Base-by-base conservation (phyloP, 768 basidiomycete genomes). In the Strobilomyces confusus region DNA sequence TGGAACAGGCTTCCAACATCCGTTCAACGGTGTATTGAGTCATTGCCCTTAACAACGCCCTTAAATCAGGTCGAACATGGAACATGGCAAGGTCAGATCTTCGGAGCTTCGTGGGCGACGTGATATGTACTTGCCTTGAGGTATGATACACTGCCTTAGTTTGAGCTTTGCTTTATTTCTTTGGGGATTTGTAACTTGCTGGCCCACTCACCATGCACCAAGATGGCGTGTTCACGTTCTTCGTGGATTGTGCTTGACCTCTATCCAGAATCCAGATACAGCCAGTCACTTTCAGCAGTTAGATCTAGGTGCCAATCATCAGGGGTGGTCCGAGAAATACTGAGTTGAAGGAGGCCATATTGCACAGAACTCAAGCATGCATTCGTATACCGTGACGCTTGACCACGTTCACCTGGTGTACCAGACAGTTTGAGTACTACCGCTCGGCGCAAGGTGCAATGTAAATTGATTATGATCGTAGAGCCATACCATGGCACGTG, bases 81-180 rank as follows among this genome's bases (percentile, higher is more conserved):
- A n/a, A 34, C 33, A n/a, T 23, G 14, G 45, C 42, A 45, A 48
- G 22, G 50, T 20, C 25, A 38, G 26, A 29, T 37, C 32, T 49
- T n/a, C 40, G 26, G 19, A 40, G 30, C 19, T 36, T 55, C 33
- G 20, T 37, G 37, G 25, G 40, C 41, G 48, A 54, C 34, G 9
- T 12, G 11, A 32, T 38, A 23, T 26, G 53, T 46, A 23, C 14
- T 11, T 17, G 14, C 41, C 41, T 42, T 17, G 22, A 26, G 25
- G 42, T n/a, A n/a, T n/a, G n/a, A 44, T 44, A 44, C 55, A 64
- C 47, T 34, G 59, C 63, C 55, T 52, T 26, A 2, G 11, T 38
- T n/a, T 38, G 45, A 40, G 23, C 44, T 38, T 49, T 37, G 38
- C 52, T 42, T 50, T n/a, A n/a, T n/a, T n/a, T n/a, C 45, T 60